Base-by-base conservation (phyloP, 2,329 filamentous ascomycete species). In the Pseudovirgaria hyperparasitica region DNA sequence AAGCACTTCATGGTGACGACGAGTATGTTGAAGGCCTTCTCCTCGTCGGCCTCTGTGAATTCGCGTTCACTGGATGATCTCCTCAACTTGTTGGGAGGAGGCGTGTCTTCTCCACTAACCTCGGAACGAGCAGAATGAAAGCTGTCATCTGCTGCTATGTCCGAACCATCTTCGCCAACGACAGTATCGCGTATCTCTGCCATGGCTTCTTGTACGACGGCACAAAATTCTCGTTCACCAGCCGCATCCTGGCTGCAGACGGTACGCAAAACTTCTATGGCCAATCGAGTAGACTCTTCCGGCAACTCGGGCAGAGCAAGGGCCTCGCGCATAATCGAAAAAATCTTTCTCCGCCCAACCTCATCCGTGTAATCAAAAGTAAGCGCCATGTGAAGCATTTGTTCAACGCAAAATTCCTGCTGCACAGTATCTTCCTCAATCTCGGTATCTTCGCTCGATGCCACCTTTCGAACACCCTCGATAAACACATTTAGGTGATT, bases 1-100 rank as follows among this genome's bases (percentile, higher is more conserved):
- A 98, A 67, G 53, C 90, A 96, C 58, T 96, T 96, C 72, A 94
- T 86, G 62, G 96, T 96, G 52, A 96, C 80, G 62, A 94, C 76
- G 47, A 94, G 90, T 56, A 94, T 85, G 38, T 73, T 76, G 39
- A 94, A 73, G 2, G 81, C 82, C 58, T 86, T 92, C 24, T 65
- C 64, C 38, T 72, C 68, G 27, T 72, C 67, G 25, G 39, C 72
- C 66, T 63, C 43, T 41, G 57, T 21, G 49, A 54, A 36, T 53
- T 59, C 35, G 43, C 57, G 25, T 54, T 60, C 22, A 9, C 23
- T 32, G 7, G 7, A 15, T n/a, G n/a, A n/a, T n/a, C 31, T 19
- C 9, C 31, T 34, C 26, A 39, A 22, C 17, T 27, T 9, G 9
- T 17, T 14, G 13, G 16, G 16, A 5, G 62, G 65, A 14, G 68